Evolutionary conservation across 1,284 basidiomycete genomes (phyloP), one percentile per base, ranked within the genome.

Genomic region (Trichosporon sp.): DNA sequence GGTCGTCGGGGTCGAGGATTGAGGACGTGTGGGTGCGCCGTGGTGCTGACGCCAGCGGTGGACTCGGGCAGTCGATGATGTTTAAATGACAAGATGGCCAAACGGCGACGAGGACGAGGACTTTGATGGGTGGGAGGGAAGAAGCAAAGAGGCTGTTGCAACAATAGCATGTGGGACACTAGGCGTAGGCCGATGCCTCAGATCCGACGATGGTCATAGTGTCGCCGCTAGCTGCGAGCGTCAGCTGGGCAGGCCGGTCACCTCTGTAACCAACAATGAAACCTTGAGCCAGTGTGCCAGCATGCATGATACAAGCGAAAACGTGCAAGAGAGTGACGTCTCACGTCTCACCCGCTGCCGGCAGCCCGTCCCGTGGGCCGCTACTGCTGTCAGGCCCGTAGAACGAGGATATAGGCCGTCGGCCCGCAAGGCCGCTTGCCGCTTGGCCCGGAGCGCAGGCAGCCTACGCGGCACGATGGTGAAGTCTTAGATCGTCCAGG

Each of bases 221-320:
- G 51, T 54, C 51, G 51, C 51, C 19, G 19, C 51, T 46, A 46
- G 16, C 51, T 5, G 51, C 26, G 19, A 54, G 51, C 26, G 26
- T 21, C 51, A 21, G 6, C 19, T 19, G 51, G 51, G 16, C 43
- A 5, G 43, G 43, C 14, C 59, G 59, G 16, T 63, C 5, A 12
- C 14, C 4, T 63, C 59, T 63, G 32, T 31, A 35, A n/a, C 10
- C 31, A 35, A 63, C 59, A 63, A 63, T 63, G 59, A 63, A 63
- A 63, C 56, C 56, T 61, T 16, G 12, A 26, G 26, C 26, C 26
- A 26, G 26, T 26, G 26, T 26, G 26, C 26, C 21, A 31, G 54
- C 14, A 32, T 31, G 54, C 31, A 35, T 35, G 59, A 35, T 35
- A 35, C 59, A 32, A n/a, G 32, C 32, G 59, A 32, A 35, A 63